phyloP scores from a whole-genome alignment of 139 green algal genomes.

The Auxenochlorella protothecoides region DNA sequence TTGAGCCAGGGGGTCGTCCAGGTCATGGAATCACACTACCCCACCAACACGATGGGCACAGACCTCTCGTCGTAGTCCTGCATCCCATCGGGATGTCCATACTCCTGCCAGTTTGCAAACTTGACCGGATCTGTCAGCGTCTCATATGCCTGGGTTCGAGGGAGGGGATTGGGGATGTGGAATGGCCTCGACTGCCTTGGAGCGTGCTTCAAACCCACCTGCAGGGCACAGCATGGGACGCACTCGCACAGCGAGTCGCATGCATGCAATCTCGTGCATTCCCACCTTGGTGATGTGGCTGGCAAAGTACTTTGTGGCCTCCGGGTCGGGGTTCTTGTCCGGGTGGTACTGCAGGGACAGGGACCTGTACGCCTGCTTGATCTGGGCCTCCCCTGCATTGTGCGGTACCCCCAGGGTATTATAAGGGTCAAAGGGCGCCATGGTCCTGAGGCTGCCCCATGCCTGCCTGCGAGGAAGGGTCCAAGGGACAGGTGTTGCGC shows the following conservation, averaged over 20 bases:
- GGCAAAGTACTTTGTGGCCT: conserved; percentile 69
- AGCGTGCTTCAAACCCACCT: background rate
- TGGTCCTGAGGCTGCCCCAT: conserved; percentile 24
- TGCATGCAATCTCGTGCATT: no score
- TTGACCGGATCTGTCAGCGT: conserved; percentile 53
- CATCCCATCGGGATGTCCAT: conserved; percentile 78
- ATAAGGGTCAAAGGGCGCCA: conserved; percentile 79
- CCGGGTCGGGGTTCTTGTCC: conserved; percentile 87
- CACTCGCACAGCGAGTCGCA: no score
- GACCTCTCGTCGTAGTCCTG: conserved; percentile 30
- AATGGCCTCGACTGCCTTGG: background rate
- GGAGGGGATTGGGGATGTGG: background rate
- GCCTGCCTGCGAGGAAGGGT: conserved; percentile 35
- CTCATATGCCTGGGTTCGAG: conserved; percentile 24
- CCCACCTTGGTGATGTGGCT: conserved; percentile 73
- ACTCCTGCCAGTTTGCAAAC: conserved; percentile 76
- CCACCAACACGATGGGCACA: no score
- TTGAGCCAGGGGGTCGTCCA: no score
- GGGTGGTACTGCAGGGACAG: conserved; percentile 70
- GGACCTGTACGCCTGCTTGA: conserved; percentile 73
- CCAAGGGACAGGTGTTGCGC: background rate
- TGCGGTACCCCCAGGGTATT: conserved; percentile 56
- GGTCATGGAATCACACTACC: no score
- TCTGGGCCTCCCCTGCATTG: conserved; percentile 48
- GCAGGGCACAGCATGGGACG: background rate